A percentile compares a stretch with the other conserved stretches of the same genome.
phyloP scores from a whole-genome alignment of 345 rosid genomes.

The Toxicodendron radicans region DNA sequence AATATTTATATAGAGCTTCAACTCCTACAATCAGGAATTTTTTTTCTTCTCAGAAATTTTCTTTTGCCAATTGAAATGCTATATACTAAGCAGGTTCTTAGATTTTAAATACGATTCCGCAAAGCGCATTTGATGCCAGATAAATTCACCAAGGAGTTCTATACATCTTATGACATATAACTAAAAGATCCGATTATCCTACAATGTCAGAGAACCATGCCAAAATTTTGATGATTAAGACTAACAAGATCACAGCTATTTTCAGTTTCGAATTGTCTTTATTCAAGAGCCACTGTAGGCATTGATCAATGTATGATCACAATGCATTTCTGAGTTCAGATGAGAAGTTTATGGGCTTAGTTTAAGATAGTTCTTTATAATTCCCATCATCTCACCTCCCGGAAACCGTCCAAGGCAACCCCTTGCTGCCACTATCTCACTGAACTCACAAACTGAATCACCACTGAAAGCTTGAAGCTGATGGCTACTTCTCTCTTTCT shows the following conservation, averaged over 20 bases:
- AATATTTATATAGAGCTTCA: too few relatives aligned
- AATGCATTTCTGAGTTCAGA: background rate
- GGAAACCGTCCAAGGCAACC: conserved; percentile 95
- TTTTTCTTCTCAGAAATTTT: too few relatives aligned
- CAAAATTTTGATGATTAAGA: background rate
- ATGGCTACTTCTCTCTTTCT: conserved; percentile 23
- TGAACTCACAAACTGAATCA: conserved; percentile 73
- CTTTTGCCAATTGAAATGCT: too few relatives aligned
- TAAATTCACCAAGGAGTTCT: background rate
- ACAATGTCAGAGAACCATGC: background rate
- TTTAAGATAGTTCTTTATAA: conserved; percentile 53
- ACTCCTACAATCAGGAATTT: background rate
- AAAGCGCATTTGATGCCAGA: background rate
- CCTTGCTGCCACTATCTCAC: conserved; percentile 82
- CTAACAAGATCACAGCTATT: background rate
- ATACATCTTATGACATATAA: background rate
- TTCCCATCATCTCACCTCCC: conserved; percentile 84
- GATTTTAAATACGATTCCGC: background rate
- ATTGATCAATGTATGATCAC: background rate
- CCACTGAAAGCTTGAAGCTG: conserved; percentile 44
- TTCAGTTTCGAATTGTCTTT: background rate
- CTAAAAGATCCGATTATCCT: background rate
- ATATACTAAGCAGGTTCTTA: background rate
- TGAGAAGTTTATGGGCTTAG: conserved; percentile 9
- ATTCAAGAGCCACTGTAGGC: background rate